Evolutionary conservation across 352 stramenopile species (phyloP), one percentile per base, ranked within the genome.

Genomic region (Globisporangium recalcitrans): DNA sequence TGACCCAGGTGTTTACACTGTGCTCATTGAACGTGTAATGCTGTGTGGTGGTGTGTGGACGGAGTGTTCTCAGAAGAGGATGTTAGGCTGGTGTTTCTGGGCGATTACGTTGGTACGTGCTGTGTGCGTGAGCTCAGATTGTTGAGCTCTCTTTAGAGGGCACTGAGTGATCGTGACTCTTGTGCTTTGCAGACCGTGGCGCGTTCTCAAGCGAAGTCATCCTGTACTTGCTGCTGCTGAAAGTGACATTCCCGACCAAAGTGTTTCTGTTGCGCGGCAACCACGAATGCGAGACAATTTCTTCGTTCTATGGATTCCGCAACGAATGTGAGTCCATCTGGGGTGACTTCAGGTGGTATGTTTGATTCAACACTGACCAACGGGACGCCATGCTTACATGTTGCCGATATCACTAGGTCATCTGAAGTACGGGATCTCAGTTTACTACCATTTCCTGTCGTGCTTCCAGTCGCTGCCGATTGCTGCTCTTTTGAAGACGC

Each of bases 201-300:
- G 85, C 68, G 6, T 94, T 94, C 55, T 93, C 81, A 7, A 89
- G 83, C 55, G 85, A 94, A 76, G 82, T 88, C 9, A 88, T 94
- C 54, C 71, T 94, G 1, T 91, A 87, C 52, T 62, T 94, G 14
- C 72, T 94, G 16, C 70, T 88, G 3, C 71, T 92, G 22, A 93
- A 94, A 44, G 70, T 78, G 38, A 70, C 53, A 73, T 88, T 81
- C 66, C 64, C 76, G 0, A 68, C 70, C 14, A 87, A 87, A 46
- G 76, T 94, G 0, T 67, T 89, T 24, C 51, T 92, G 21, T 69
- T 94, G 31, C 82, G 85, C 13, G 85, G 82, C 26, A 94, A 94
- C 56, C 82, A 94, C 69, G 82, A 94, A 57, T 94, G 82, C 49
- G 85, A 94, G 71, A 86, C 82, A 21, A 91, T 94, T 52, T 94